phyloP scores from a whole-genome alignment of 2,329 filamentous ascomycete species.

The Ilyonectria destructans region DNA sequence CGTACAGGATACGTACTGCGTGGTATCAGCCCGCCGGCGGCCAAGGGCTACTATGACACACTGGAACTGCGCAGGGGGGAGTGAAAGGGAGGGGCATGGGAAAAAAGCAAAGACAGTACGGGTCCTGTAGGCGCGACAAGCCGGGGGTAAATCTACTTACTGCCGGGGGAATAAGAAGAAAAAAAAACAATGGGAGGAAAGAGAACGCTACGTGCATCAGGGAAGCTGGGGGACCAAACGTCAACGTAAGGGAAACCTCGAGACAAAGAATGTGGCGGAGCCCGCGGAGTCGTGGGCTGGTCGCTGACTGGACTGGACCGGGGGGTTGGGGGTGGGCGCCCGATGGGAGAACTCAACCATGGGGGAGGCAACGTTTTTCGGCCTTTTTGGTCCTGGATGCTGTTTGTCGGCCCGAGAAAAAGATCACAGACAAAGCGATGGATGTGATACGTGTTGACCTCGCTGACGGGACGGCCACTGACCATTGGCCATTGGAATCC shows the following conservation, averaged over 20 bases:
- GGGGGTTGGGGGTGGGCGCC: constrained; percentile 33
- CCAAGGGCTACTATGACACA: constrained; percentile 31
- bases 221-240: constrained; percentile 17
- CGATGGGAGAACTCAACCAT: constrained; percentile 3
- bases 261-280: constrained; percentile 34
- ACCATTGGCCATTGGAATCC: neutral
- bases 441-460: neutral
- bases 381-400: neutral
- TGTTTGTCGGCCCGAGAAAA: neutral
- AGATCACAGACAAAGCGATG: neutral
- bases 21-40: neutral
- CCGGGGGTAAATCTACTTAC: constrained; percentile 11
- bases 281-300: constrained; percentile 22
- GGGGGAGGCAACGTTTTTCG: constrained; percentile 2
- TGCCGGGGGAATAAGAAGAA: constrained; percentile 21
- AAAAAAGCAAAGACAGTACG: constrained; percentile 17
- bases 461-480: neutral
- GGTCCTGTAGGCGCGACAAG: constrained; percentile 22
- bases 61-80: constrained; percentile 6
- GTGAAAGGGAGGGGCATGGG: constrained; percentile 2
- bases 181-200: constrained; percentile 25
- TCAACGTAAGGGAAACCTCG: constrained; percentile 40
- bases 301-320: constrained; percentile 27
- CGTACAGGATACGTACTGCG: constrained; percentile 10
- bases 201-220: constrained; percentile 7